Conservation (phyloP, 2,329 filamentous ascomycete species). For the Amauroascus niger region DNA sequence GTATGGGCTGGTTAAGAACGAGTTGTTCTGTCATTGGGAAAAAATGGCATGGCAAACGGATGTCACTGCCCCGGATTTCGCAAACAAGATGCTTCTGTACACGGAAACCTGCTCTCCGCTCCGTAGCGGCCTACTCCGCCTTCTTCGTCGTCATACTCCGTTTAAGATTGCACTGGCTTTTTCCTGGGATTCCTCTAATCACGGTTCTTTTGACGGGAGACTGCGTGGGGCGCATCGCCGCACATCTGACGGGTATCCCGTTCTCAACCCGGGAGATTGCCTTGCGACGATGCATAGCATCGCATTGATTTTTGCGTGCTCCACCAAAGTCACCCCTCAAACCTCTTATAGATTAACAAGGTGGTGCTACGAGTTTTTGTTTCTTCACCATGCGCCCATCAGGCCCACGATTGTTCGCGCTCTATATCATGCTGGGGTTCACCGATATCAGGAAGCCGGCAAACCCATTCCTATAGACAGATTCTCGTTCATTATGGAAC, state of each 20-base stretch:
- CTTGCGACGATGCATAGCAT: slow-evolving; percentile 39
- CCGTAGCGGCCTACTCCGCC: slow-evolving; percentile 24
- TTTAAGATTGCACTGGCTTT: slow-evolving; percentile 31
- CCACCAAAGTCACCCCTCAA: slow-evolving; percentile 30
- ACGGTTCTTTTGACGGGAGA: slow-evolving; percentile 17
- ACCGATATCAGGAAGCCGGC: slow-evolving; percentile 34
- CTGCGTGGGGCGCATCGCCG: slow-evolving; percentile 5
- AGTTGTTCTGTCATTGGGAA: slow-evolving; percentile 22
- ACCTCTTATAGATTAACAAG: slow-evolving; percentile 39
- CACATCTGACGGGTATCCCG: slow-evolving; percentile 16
- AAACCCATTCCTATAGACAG: slow-evolving; percentile 26
- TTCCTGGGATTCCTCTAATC: slow-evolving; percentile 7
- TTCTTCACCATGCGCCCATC: slow-evolving; percentile 35
- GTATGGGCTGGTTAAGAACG: background rate
- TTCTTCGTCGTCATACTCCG: slow-evolving; percentile 31
- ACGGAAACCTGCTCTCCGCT: slow-evolving; percentile 22
- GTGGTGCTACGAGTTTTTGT: slow-evolving; percentile 40
- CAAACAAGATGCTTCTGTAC: slow-evolving; percentile 25
- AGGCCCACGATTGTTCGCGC: slow-evolving; percentile 39
- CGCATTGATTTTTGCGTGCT: slow-evolving; percentile 37
- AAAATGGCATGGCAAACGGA: slow-evolving; percentile 27
- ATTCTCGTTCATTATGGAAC: slow-evolving; percentile 37
- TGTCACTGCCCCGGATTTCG: slow-evolving; percentile 27
- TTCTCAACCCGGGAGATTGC: slow-evolving; percentile 29
- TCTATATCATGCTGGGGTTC: slow-evolving; percentile 42